phyloP scores from a whole-genome alignment of 805 yeast genomes.

The Candida khao-thaluensis region DNA sequence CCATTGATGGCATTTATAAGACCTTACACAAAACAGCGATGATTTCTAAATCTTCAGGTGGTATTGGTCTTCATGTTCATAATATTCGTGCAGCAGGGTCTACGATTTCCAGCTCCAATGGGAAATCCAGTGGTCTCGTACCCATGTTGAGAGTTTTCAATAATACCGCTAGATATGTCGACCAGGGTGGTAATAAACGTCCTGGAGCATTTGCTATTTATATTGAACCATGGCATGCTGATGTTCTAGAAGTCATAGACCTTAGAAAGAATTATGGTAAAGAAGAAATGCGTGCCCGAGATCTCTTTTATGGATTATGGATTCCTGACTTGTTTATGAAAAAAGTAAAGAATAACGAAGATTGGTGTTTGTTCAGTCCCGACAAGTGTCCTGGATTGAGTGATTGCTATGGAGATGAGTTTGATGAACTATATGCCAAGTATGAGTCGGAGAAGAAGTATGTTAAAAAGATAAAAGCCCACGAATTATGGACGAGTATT shows the following conservation, averaged over 20 bases:
- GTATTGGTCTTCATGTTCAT: slow-evolving; percentile 87
- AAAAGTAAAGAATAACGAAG: slow-evolving; percentile 72
- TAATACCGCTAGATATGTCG: slow-evolving; percentile 95
- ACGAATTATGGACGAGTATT: slow-evolving; percentile 86
- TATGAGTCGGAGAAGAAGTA: slow-evolving; percentile 74
- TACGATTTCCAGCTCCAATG: slow-evolving; percentile 87
- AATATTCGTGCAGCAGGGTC: slow-evolving; percentile 86
- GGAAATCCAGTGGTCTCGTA: slow-evolving; percentile 85
- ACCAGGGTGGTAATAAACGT: slow-evolving; percentile 97
- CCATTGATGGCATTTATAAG: slow-evolving; percentile 91
- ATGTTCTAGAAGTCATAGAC: slow-evolving; percentile 81
- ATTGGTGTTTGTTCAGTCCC: slow-evolving; percentile 91
- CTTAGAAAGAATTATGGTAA: slow-evolving; percentile 92
- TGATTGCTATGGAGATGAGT: slow-evolving; percentile 83
- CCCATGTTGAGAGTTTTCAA: slow-evolving; percentile 97
- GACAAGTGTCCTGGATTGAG: slow-evolving; percentile 82
- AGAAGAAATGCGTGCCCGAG: slow-evolving; percentile 91
- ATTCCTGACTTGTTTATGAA: slow-evolving; percentile 92
- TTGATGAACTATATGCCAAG: slow-evolving; percentile 63
- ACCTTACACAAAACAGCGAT: slow-evolving; percentile 86
- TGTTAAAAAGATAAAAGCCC: slow-evolving; percentile 70
- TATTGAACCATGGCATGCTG: slow-evolving; percentile 97
- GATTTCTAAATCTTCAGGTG: slow-evolving; percentile 94
- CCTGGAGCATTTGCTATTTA: slow-evolving; percentile 97
- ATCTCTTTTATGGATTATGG: slow-evolving; percentile 92